Evolutionary conservation across 2,329 filamentous ascomycete genomes (phyloP).

Genomic region (Diaporthe citriasiana): DNA sequence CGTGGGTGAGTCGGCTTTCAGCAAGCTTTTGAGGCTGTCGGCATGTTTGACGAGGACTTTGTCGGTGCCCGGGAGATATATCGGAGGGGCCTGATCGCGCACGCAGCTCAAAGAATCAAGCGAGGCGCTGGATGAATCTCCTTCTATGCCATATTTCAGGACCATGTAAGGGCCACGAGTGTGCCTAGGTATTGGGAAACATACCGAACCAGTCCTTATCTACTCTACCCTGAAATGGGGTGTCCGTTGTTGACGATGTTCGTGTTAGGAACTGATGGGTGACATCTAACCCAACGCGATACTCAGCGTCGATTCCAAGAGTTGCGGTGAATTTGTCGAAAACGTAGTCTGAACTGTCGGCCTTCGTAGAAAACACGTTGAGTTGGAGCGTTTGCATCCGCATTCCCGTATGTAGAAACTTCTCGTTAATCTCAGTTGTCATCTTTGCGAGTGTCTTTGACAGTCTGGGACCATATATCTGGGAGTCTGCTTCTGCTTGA

Average conservation of each 20-base stretch:
- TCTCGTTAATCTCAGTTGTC: not conserved
- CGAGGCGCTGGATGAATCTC: too few relatives aligned
- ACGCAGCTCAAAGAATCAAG: too few relatives aligned
- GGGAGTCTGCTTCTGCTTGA: not conserved
- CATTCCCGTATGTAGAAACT: conserved; percentile 9
- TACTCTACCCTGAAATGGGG: not conserved
- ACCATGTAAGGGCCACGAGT: too few relatives aligned
- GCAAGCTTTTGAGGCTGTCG: too few relatives aligned
- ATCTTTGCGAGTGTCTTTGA: not conserved
- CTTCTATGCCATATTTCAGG: too few relatives aligned
- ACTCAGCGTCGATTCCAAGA: conserved; percentile 3
- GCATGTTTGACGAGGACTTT: too few relatives aligned
- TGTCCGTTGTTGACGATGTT: too few relatives aligned
- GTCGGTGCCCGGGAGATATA: too few relatives aligned
- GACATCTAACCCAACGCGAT: not conserved
- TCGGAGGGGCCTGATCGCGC: too few relatives aligned
- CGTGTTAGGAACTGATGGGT: too few relatives aligned
- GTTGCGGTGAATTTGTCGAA: not conserved
- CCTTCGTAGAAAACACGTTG: not conserved
- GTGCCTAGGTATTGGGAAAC: not conserved
- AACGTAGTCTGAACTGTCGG: not conserved
- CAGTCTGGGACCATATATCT: not conserved
- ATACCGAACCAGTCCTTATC: conserved; percentile 17
- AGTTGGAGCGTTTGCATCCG: not conserved
- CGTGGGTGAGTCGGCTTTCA: too few relatives aligned